A percentile compares a stretch with the other conserved stretches of the same genome.
Conservation (phyloP, 768 basidiomycete genomes). For the Hygrophoropsis aurantiaca region DNA sequence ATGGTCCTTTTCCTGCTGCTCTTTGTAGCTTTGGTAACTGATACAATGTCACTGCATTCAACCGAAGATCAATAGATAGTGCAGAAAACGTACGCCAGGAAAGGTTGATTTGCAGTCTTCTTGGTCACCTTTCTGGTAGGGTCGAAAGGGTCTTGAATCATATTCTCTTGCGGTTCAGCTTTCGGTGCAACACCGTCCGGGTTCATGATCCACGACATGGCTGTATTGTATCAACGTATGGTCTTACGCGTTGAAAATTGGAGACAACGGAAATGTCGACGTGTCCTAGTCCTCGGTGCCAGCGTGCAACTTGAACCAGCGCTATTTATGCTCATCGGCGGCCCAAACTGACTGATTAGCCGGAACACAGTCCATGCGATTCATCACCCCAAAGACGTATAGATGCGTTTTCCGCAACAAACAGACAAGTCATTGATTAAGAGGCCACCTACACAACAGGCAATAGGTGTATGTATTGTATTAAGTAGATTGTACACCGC, state of each 20-base stretch:
- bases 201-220: constrained; percentile 71
- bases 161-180: constrained; percentile 41
- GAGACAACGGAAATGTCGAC: too few relatives aligned
- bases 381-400: too few relatives aligned
- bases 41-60: constrained; percentile 5
- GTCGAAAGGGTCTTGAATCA: constrained; percentile 62
- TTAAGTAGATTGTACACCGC: constrained; percentile 35
- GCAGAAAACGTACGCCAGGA: constrained; percentile 70
- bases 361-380: too few relatives aligned
- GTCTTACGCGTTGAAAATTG: too few relatives aligned
- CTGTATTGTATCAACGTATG: too few relatives aligned
- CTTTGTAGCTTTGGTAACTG: constrained; percentile 69
- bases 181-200: constrained; percentile 36
- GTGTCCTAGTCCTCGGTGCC: too few relatives aligned
- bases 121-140: constrained; percentile 71
- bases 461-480: constrained; percentile 33
- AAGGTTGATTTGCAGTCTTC: constrained; percentile 84
- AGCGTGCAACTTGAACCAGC: too few relatives aligned
- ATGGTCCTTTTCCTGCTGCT: constrained; percentile 59
- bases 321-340: too few relatives aligned
- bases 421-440: constrained; percentile 25
- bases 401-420: not conserved
- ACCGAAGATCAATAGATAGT: constrained; percentile 8
- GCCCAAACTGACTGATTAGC: too few relatives aligned
- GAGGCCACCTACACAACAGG: constrained; percentile 26